phyloP scores from a whole-genome alignment of 2,329 filamentous ascomycete species.

The Fusarium luffae region DNA sequence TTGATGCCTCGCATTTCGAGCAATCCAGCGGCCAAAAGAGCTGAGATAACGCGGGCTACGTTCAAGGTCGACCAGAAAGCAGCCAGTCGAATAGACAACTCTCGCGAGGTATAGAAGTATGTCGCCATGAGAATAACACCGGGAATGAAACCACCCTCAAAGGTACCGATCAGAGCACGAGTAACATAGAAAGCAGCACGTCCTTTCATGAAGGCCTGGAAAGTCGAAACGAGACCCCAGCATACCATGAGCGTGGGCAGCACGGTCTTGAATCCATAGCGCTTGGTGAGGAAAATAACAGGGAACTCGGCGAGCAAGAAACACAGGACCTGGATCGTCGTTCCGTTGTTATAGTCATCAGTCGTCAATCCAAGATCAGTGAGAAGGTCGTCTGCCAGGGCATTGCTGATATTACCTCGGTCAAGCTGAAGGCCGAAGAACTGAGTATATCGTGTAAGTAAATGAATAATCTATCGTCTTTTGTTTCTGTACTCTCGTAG shows the following conservation, averaged over 20 bases:
- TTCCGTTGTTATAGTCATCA: slow-evolving; percentile 68
- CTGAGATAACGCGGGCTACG: slow-evolving; percentile 58
- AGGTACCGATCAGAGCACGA: slow-evolving; percentile 63
- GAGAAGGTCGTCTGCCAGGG: slow-evolving; percentile 71
- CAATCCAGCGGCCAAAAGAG: slow-evolving; percentile 58
- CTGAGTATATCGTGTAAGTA: slow-evolving; percentile 38
- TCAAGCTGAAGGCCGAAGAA: slow-evolving; percentile 65
- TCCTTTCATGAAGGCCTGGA: slow-evolving; percentile 63
- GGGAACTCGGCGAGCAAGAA: slow-evolving; percentile 69
- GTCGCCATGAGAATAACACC: slow-evolving; percentile 73
- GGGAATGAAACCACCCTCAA: slow-evolving; percentile 68
- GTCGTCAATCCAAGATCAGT: slow-evolving; percentile 60
- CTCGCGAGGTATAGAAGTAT: slow-evolving; percentile 77
- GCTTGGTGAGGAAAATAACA: slow-evolving; percentile 67
- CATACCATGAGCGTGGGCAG: slow-evolving; percentile 64
- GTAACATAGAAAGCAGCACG: slow-evolving; percentile 62
- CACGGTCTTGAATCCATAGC: slow-evolving; percentile 67
- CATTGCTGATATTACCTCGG: slow-evolving; percentile 65
- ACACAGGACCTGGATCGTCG: slow-evolving; percentile 64
- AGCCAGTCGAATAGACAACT: slow-evolving; percentile 73
- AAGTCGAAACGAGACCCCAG: slow-evolving; percentile 58
- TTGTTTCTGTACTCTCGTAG: too few species aligned
- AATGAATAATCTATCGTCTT: background rate
- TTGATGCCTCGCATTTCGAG: slow-evolving; percentile 62
- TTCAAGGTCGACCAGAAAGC: slow-evolving; percentile 73